These are phyloP conservation scores for Kalanchoe fedtschenkoi DNA, from an alignment of 164 flowering plant species.

Conservation along the genomic window DNA sequence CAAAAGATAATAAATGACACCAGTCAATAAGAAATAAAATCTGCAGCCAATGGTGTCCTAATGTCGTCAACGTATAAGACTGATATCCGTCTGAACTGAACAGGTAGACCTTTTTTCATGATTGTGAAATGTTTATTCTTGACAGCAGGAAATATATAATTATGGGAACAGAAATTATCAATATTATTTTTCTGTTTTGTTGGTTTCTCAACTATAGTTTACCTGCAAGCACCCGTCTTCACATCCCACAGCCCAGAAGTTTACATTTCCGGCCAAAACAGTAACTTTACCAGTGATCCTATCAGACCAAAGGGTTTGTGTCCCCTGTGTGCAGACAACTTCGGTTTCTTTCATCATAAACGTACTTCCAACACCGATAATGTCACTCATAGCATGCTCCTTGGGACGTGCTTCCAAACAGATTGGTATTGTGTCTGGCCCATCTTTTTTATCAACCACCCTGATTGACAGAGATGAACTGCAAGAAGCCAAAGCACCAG, in stretches of 20 bases:
- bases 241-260: slow-evolving; percentile 97
- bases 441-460: slow-evolving; percentile 72
- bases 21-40: not conserved
- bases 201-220: not conserved
- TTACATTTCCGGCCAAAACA: slow-evolving; percentile 92
- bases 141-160: not conserved
- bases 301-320: slow-evolving; percentile 80
- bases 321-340: slow-evolving; percentile 58
- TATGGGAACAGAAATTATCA: not conserved
- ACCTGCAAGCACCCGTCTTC: slow-evolving; percentile 97
- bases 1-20: slow-evolving; percentile 6
- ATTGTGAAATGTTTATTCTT: no score
- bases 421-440: slow-evolving; percentile 40
- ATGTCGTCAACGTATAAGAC: not conserved
- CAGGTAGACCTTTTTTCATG: no score
- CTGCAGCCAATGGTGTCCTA: not conserved
- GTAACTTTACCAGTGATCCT: slow-evolving; percentile 74
- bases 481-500: slow-evolving; percentile 22
- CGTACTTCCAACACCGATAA: slow-evolving; percentile 52
- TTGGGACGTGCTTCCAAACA: slow-evolving; percentile 78
- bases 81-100: no score
- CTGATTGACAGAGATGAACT: slow-evolving; percentile 42
- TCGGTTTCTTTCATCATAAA: slow-evolving; percentile 66
- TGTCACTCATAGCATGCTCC: slow-evolving; percentile 69
- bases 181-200: not conserved